These are phyloP conservation scores for Cordyceps cateniannulata DNA, from an alignment of 2,329 filamentous ascomycete genomes.

Conservation along the genomic window DNA sequence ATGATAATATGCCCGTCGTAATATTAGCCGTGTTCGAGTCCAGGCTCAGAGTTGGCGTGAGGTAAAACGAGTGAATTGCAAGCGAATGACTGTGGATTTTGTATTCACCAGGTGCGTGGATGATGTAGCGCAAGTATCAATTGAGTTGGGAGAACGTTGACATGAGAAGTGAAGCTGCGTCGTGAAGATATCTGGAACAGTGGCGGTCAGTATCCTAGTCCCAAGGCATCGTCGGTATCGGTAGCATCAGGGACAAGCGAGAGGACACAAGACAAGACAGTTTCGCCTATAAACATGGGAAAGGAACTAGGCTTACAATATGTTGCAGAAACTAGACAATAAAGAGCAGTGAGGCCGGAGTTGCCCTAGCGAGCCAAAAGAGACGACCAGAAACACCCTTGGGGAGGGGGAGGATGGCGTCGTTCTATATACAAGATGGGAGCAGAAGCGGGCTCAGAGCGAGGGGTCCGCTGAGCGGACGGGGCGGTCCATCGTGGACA, in stretches of 20 bases:
- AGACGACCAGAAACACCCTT: background rate
- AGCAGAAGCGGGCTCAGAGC: background rate
- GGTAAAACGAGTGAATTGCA: background rate
- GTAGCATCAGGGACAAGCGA: background rate
- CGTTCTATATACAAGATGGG: constrained; percentile 10
- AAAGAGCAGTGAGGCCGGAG: background rate
- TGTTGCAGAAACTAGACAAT: background rate
- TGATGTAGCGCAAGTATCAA: background rate
- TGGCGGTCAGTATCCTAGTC: constrained; percentile 1
- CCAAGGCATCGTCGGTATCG: background rate
- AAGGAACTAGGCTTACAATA: background rate
- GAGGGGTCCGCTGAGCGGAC: constrained; percentile 2
- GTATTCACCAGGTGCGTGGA: background rate
- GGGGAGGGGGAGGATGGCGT: constrained; percentile 3
- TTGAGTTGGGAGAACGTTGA: background rate
- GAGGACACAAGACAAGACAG: background rate
- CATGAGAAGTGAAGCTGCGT: background rate
- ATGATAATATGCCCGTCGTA: background rate
- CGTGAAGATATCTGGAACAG: background rate
- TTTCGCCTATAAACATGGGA: background rate
- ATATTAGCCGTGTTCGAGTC: background rate
- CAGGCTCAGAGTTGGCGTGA: background rate
- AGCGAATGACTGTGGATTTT: background rate
- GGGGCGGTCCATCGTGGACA: constrained; percentile 6
- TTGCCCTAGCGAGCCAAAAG: background rate